A percentile compares a stretch with the other conserved stretches of the same genome.
These are phyloP conservation scores for Tolypocladium tundrense DNA, from an alignment of 2,329 filamentous ascomycete genomes.

Conservation along the genomic window DNA sequence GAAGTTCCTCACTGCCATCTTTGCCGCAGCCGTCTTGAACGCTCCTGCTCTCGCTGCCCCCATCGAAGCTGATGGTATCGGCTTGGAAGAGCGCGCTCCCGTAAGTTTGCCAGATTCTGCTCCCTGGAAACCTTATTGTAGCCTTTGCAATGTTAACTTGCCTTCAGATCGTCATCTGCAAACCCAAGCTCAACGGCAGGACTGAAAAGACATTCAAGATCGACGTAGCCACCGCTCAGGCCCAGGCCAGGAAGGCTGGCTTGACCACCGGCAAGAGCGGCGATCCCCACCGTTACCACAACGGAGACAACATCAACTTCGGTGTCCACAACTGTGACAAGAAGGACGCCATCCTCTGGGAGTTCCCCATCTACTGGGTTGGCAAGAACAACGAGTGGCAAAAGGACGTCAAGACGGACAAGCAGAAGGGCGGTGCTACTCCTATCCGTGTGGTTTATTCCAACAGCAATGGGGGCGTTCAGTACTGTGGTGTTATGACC, in stretches of 20 bases:
- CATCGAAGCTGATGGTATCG: background rate
- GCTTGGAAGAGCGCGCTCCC: background rate
- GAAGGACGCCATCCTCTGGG: background rate
- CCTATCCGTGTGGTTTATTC: conserved; percentile 4
- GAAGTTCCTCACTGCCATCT: conserved; percentile 1
- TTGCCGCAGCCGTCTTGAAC: background rate
- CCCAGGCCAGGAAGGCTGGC: conserved; percentile 1
- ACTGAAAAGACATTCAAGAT: conserved; percentile 1
- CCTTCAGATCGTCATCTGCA: background rate
- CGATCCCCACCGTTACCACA: conserved; percentile 2
- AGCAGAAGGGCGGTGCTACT: conserved; percentile 2
- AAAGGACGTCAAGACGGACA: conserved; percentile 1
- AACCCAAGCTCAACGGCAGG: conserved; percentile 1
- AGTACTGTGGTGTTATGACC: conserved; percentile 4
- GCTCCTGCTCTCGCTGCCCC: background rate
- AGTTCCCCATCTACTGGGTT: conserved; percentile 4
- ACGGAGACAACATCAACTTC: conserved; percentile 1
- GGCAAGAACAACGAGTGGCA: conserved; percentile 1
- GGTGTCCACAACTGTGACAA: conserved; percentile 1
- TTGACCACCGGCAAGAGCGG: conserved; percentile 4
- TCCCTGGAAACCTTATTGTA: background rate
- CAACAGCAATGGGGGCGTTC: background rate
- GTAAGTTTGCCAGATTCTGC: background rate
- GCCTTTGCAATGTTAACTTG: background rate
- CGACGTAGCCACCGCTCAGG: background rate